phyloP scores from a whole-genome alignment of 1,284 basidiomycete genomes.

The Sanguinoderma infundibulare region DNA sequence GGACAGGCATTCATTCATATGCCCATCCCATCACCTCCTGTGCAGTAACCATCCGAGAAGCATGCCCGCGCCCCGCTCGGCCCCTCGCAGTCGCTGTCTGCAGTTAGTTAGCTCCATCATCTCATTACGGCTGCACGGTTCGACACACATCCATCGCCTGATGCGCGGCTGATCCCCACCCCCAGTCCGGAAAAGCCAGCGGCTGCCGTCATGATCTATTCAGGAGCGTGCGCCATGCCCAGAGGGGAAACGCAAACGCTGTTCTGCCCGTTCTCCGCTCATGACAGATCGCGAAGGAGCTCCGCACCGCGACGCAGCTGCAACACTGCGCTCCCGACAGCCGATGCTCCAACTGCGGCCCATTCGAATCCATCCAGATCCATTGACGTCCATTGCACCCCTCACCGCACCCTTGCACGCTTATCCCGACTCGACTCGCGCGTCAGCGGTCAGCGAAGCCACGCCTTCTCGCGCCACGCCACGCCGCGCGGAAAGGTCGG shows the following conservation, averaged over 20 bases:
- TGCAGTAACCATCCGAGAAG: not conserved
- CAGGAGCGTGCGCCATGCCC: not conserved
- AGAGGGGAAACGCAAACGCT: slow-evolving; percentile 13
- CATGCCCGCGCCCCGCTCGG: slow-evolving; percentile 8
- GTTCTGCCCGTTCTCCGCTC: slow-evolving; percentile 7
- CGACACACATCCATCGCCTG: slow-evolving; percentile 20
- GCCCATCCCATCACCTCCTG: not conserved
- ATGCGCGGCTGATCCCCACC: slow-evolving; percentile 17
- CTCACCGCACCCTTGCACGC: not conserved
- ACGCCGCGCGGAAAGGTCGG: not conserved
- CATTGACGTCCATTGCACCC: too few relatives aligned
- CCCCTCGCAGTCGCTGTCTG: slow-evolving; percentile 16
- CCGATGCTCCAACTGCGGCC: not conserved
- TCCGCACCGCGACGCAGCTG: slow-evolving; percentile 10
- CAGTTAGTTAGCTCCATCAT: slow-evolving; percentile 12
- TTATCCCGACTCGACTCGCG: not conserved
- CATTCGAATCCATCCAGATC: not conserved
- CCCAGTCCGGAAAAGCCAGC: slow-evolving; percentile 13
- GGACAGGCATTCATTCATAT: slow-evolving; percentile 4
- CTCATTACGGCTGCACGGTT: slow-evolving; percentile 21
- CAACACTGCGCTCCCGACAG: not conserved
- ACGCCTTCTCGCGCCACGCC: not conserved
- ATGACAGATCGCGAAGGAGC: slow-evolving; percentile 25
- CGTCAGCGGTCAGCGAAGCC: not conserved
- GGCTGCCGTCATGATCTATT: slow-evolving; percentile 17